Evolutionary conservation across 768 basidiomycete genomes (phyloP).

Genomic region (Termitomyces sp.): DNA sequence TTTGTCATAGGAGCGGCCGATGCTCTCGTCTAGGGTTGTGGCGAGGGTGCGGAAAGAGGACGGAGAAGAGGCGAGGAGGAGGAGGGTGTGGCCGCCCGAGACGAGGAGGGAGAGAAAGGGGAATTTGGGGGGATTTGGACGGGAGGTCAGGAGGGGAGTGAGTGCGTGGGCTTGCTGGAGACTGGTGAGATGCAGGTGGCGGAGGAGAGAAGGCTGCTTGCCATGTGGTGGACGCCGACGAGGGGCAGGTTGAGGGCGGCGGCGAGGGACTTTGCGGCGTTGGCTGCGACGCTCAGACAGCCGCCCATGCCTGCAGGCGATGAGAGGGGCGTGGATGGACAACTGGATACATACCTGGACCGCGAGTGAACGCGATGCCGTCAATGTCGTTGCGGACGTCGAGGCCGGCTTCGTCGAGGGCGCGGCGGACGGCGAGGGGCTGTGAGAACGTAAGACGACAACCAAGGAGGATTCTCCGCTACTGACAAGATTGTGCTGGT

Average conservation of each 20-base stretch:
- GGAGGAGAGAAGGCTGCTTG: constrained; percentile 28
- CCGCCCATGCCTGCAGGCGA: constrained; percentile 59
- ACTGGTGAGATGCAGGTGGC: neutral
- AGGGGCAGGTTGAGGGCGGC: constrained; percentile 75
- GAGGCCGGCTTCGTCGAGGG: constrained; percentile 64
- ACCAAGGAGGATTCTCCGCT: neutral
- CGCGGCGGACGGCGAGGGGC: constrained; percentile 71
- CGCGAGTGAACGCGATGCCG: constrained; percentile 89
- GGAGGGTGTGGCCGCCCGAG: constrained; percentile 92
- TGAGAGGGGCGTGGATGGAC: neutral
- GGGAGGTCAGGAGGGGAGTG: constrained; percentile 69
- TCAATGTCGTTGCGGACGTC: constrained; percentile 60
- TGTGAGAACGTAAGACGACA: constrained; percentile 23
- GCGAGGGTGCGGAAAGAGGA: constrained; percentile 66
- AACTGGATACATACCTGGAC: constrained; percentile 36
- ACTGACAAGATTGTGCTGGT: constrained; percentile 73
- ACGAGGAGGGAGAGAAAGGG: constrained; percentile 89
- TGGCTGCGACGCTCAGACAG: constrained; percentile 75
- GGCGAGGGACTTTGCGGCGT: constrained; percentile 84
- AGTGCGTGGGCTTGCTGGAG: constrained; percentile 89
- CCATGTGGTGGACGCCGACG: constrained; percentile 96
- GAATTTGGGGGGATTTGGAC: constrained; percentile 49
- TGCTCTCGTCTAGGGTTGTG: constrained; percentile 69
- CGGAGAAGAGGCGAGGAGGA: constrained; percentile 67
- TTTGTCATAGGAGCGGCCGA: constrained; percentile 85